Evolutionary conservation across 192 early-diverging fungal species (phyloP).

Genomic region (Spinellus fusiger): DNA sequence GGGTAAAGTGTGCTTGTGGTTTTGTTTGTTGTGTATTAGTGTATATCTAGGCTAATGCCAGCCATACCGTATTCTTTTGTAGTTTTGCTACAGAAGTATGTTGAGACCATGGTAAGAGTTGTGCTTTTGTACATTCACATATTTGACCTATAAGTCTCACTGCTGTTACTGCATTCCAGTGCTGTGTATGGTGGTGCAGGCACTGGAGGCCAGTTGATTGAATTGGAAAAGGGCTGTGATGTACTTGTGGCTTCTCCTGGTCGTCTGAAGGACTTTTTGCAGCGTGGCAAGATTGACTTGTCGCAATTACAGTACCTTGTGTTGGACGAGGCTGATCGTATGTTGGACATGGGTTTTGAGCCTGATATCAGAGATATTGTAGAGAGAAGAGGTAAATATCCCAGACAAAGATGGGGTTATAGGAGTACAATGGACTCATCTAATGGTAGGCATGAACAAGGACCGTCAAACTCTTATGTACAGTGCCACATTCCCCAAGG

Average conservation of each 20-base stretch:
- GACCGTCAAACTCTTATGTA: constrained; percentile 86
- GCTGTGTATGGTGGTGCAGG: constrained; percentile 60
- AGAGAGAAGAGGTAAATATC: constrained; percentile 15
- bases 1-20: too few relatives aligned
- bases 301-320: constrained; percentile 60
- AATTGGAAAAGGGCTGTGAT: constrained; percentile 54
- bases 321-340: constrained; percentile 90
- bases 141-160: not conserved
- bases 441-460: not conserved
- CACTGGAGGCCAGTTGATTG: constrained; percentile 42
- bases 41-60: not conserved
- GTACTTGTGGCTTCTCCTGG: constrained; percentile 94
- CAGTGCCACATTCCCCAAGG: constrained; percentile 78
- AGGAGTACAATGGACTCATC: not conserved
- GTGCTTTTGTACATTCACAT: too few relatives aligned
- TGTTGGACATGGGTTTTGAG: constrained; percentile 93
- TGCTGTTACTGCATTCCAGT: not conserved
- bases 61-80: not conserved
- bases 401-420: not conserved
- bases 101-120: constrained; percentile 45
- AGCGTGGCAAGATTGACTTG: constrained; percentile 39
- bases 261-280: constrained; percentile 67
- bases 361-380: constrained; percentile 64
- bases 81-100: constrained; percentile 25
- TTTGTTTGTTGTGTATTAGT: constrained; percentile 32